Conservation (phyloP, 352 stramenopile genomes). For the Globisporangium nunn region DNA sequence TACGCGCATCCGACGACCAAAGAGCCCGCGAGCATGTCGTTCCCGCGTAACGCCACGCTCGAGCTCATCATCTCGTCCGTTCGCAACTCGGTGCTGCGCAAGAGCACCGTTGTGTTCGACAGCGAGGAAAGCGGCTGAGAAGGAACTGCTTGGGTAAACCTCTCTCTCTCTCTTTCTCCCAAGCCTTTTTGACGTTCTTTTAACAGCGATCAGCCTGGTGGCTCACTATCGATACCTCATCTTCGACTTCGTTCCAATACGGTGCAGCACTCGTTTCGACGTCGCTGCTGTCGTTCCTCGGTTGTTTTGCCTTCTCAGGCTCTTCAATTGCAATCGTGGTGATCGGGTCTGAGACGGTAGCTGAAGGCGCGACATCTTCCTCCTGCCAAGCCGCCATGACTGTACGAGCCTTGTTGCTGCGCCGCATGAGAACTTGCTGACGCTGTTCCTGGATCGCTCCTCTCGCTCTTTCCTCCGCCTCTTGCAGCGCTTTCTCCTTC, state of each 20-base stretch:
- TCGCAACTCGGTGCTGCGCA: constrained; percentile 34
- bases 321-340: background rate
- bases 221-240: background rate
- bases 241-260: background rate
- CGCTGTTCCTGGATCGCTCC: constrained; percentile 23
- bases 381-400: constrained; percentile 26
- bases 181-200: background rate
- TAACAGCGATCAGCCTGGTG: background rate
- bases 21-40: constrained; percentile 18
- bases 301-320: background rate
- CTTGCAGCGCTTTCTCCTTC: constrained; percentile 9
- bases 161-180: no score
- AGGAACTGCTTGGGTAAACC: no score
- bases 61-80: constrained; percentile 38
- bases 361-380: background rate
- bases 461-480: constrained; percentile 10
- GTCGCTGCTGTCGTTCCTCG: background rate
- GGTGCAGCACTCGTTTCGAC: no score
- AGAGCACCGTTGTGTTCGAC: constrained; percentile 57
- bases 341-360: background rate
- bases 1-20: constrained; percentile 36
- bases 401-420: constrained; percentile 17
- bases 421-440: constrained; percentile 18
- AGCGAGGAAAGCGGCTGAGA: background rate
- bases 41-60: constrained; percentile 32